phyloP scores from a whole-genome alignment of 2,329 filamentous ascomycete genomes.

The Myrmaecium sp. region DNA sequence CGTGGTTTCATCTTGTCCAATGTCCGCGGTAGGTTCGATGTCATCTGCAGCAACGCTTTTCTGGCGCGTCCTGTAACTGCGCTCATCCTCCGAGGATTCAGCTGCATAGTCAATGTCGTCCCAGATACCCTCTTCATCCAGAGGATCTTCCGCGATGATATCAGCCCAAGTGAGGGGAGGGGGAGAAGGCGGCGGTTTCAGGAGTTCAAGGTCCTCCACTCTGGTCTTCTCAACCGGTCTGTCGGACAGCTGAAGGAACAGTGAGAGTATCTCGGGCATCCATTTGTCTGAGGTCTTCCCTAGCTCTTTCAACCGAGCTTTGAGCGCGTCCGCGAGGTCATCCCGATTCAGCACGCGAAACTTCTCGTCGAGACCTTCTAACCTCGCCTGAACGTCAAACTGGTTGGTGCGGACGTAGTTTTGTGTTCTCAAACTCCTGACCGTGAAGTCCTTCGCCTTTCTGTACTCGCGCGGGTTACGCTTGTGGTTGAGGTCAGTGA shows the following conservation, averaged over 20 bases:
- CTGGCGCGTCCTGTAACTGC: constrained; percentile 15
- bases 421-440: constrained; percentile 21
- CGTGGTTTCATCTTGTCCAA: constrained; percentile 16
- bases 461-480: constrained; percentile 15
- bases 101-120: constrained; percentile 47
- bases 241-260: constrained; percentile 69
- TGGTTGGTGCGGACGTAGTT: constrained; percentile 30
- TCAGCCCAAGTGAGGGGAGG: constrained; percentile 58
- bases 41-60: too few relatives aligned
- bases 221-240: constrained; percentile 55
- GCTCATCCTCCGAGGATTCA: constrained; percentile 48
- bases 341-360: constrained; percentile 69
- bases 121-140: constrained; percentile 56
- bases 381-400: constrained; percentile 26
- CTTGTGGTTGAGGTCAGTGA: constrained; percentile 44
- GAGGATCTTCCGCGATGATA: constrained; percentile 58
- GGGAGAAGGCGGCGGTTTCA: constrained; percentile 30
- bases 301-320: constrained; percentile 42
- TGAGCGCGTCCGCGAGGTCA: constrained; percentile 54
- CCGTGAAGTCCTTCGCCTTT: constrained; percentile 21
- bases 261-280: constrained; percentile 61
- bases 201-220: constrained; percentile 42
- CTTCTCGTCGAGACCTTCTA: constrained; percentile 55
- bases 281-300: constrained; percentile 39
- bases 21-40: too few relatives aligned